phyloP scores from a whole-genome alignment of 192 early-diverging fungal genomes.

The Backusella liffmaniae region DNA sequence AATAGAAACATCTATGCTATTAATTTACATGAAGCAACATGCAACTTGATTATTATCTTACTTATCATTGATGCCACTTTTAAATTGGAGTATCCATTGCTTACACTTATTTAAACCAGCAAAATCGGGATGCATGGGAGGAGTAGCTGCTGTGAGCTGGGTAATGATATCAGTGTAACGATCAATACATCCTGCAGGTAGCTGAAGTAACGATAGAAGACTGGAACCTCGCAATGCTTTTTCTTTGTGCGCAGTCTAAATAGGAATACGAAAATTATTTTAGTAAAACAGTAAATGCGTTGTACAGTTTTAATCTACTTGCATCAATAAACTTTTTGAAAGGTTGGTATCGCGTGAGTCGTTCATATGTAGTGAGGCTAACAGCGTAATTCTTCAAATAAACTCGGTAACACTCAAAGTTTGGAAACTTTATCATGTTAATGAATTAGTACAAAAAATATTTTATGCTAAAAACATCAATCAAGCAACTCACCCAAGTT shows the following conservation, averaged over 20 bases:
- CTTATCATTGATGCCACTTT: not conserved
- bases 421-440: constrained; percentile 15
- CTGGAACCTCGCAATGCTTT: constrained; percentile 15
- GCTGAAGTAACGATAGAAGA: constrained; percentile 28
- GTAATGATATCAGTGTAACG: constrained; percentile 26
- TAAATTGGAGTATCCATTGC: constrained; percentile 10
- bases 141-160: constrained; percentile 17
- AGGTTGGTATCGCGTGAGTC: constrained; percentile 17
- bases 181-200: constrained; percentile 28
- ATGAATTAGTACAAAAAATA: not conserved
- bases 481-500: constrained; percentile 17
- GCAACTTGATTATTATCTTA: not conserved
- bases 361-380: constrained; percentile 26
- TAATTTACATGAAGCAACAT: constrained; percentile 2
- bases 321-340: constrained; percentile 41
- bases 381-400: constrained; percentile 29
- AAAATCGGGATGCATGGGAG: constrained; percentile 38
- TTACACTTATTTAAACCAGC: constrained; percentile 19
- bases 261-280: constrained; percentile 7
- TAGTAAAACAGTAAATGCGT: not conserved
- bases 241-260: constrained; percentile 32
- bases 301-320: constrained; percentile 14
- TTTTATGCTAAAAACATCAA: not conserved
- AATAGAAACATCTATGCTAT: not conserved
- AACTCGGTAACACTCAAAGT: constrained; percentile 14